Evolutionary conservation across 345 rosid genomes (phyloP), one percentile per base, ranked within the genome.

Genomic region (Euphorbia tirucalli): DNA sequence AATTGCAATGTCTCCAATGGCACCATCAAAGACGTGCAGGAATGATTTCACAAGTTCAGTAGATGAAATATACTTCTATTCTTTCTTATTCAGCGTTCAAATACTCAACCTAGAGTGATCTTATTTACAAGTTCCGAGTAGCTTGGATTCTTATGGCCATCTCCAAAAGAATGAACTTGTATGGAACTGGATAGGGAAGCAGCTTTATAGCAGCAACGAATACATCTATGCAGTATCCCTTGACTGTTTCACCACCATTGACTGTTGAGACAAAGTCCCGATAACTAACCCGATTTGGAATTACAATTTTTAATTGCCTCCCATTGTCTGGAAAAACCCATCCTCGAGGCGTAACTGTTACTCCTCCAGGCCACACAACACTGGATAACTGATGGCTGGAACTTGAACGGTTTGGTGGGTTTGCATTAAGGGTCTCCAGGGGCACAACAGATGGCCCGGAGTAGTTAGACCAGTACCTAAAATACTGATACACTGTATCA

Each of bases 281-380:
- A 73, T 74, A 94, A 76, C 96, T 83, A 73, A 83, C 90, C 56
- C 96, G 83, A 59, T 83, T 74, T 0, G 98, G 98, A 60, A 92
- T 83, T 72, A 92, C 98, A 69, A 94, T 88, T 74, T 85, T 85
- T 69, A 94, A 73, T 72, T 80, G 70, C 77, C 82, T 87, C 66
- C 96, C 98, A 61, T 94, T 92, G 77, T 90, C 76, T 30, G 91
- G 96, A 62, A 94, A 89, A 35, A 92, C 91, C 97, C 98, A 94
- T 69, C 98, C 98, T 25, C 98, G 93, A 55, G 97, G 98, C 22
- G 5, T 83, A 35, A 24, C 77, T 30, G 77, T 74, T 60, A 39
- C 59, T 73, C 96, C 96, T 66, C 97, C 97, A 66, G 98, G 98
- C 97, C 98, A 94, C 55, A 84, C 79, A 82, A 90, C 97, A 77